Base-by-base conservation (phyloP, 2,329 filamentous ascomycete species). In the Colletotrichum navitas region DNA sequence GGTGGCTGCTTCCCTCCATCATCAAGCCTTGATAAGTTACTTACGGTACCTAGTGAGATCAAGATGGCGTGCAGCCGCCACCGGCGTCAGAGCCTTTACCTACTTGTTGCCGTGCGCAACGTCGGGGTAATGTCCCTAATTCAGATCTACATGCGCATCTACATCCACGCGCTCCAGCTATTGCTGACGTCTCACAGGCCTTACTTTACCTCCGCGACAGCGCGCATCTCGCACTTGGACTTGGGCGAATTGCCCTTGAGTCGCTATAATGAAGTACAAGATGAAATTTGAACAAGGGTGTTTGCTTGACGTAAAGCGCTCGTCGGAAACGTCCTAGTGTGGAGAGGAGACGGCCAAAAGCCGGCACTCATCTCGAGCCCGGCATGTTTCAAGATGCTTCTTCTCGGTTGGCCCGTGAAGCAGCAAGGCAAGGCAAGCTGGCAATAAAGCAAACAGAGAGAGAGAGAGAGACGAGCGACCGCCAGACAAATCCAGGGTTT, bases 61-160 rank as follows among this genome's bases (percentile, higher is more conserved):
- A 60, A 72, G 60, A 69, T 72, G 64, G 69, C 66, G 59, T 59
- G 39, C 39, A 52, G 41, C 52, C 45, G 51, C 43, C 34, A 41
- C 41, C 55, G 39, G 34, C 36, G 55, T 41, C 55, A 12, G 7
- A 16, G 29, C 39, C 47, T 49, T 63, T 61, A 24, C 56, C 68
- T 67, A 56, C 63, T 56, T 60, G 69, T 72, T 54, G 69, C 69
- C 60, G 60, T 72, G 69, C 69, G 69, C 69, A 72, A 72, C 69
- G 60, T 56, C 54, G 54, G 32, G 66, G 69, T 47, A 60, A 72
- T 60, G 60, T 56, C 54, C 43, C 39, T 49, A 21, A 26, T 41
- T 16, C 39, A 6, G 39, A 41, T 41, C 39, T 41, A 14, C 39
- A 41, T 41, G 5, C 39, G 36, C 36, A 39, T 39, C 47, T 41